Percentiles rank a stretch among this genome's conserved stretches.
These are phyloP conservation scores for Tubosaeta sp. DNA, from an alignment of 768 basidiomycete genomes.

Conservation along the genomic window DNA sequence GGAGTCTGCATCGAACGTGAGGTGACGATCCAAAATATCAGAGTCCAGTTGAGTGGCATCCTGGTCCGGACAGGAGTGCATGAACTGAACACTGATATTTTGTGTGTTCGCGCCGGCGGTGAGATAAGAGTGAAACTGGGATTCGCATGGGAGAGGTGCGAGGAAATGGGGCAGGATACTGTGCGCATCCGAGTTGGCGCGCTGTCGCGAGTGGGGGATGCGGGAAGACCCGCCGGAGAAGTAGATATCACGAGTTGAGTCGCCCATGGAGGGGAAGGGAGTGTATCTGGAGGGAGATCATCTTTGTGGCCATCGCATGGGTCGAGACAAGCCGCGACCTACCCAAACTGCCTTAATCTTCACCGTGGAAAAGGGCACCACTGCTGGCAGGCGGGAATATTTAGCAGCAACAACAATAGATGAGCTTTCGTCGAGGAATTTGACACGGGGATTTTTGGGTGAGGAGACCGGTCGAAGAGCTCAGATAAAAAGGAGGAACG, in stretches of 20 bases:
- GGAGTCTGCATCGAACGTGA: conserved; percentile 6
- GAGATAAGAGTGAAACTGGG: conserved; percentile 13
- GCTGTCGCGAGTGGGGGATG: conserved; percentile 8
- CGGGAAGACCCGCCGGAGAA: conserved; percentile 10
- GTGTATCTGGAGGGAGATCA: conserved; percentile 18
- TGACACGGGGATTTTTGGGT: conserved; percentile 8
- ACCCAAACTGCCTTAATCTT: conserved; percentile 23
- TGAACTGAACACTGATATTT: conserved; percentile 31
- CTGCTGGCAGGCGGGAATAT: conserved; percentile 8
- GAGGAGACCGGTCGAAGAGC: conserved; percentile 2
- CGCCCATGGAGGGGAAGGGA: conserved; percentile 16
- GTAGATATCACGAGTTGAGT: conserved; percentile 15
- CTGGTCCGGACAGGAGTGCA: conserved; percentile 21
- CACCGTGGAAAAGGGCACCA: conserved; percentile 30
- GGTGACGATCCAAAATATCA: conserved; percentile 22
- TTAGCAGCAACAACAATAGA: background rate
- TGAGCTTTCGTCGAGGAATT: background rate
- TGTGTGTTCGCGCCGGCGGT: conserved; percentile 10
- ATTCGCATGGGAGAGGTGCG: conserved; percentile 12
- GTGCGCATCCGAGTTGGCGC: conserved; percentile 13
- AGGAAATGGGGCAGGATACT: conserved; percentile 18
- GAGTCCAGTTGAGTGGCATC: conserved; percentile 23
- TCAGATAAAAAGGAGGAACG: conserved; percentile 28
- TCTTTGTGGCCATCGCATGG: conserved; percentile 11
- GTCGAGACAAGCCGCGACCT: conserved; percentile 10